A percentile compares a stretch with the other conserved stretches of the same genome.
These are phyloP conservation scores for Annona cherimola DNA, from an alignment of 164 flowering plant genomes.

Conservation along the genomic window DNA sequence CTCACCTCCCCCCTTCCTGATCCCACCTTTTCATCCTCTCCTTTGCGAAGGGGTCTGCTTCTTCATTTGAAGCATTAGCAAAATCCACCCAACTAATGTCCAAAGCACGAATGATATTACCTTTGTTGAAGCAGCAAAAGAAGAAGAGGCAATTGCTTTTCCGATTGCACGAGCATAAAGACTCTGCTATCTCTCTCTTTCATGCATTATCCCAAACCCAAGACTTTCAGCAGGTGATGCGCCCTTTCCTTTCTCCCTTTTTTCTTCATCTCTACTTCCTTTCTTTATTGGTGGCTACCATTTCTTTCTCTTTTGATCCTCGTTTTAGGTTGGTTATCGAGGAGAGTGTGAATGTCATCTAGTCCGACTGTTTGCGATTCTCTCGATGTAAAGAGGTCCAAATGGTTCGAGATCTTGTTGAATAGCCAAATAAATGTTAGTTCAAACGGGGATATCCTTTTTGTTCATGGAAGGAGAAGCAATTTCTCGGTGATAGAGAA, in stretches of 20 bases:
- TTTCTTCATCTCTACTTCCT: background rate
- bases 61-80: no score
- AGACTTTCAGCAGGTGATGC: constrained; percentile 56
- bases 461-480: constrained; percentile 28
- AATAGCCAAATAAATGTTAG: constrained; percentile 48
- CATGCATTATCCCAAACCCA: constrained; percentile 67
- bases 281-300: no score
- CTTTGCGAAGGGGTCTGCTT: no score
- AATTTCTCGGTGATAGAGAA: constrained; percentile 30
- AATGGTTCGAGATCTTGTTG: constrained; percentile 54
- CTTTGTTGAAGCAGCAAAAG: no score
- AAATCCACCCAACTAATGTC: no score
- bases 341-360: constrained; percentile 47
- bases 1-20: no score
- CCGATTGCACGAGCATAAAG: no score
- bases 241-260: background rate
- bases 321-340: constrained; percentile 20
- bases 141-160: no score
- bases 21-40: no score
- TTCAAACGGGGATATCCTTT: constrained; percentile 52
- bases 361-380: constrained; percentile 43
- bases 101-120: no score
- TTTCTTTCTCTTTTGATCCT: background rate
- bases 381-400: constrained; percentile 59
- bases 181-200: background rate